phyloP scores from a whole-genome alignment of 257 asterid species.

The Solanum raphanifolium region DNA sequence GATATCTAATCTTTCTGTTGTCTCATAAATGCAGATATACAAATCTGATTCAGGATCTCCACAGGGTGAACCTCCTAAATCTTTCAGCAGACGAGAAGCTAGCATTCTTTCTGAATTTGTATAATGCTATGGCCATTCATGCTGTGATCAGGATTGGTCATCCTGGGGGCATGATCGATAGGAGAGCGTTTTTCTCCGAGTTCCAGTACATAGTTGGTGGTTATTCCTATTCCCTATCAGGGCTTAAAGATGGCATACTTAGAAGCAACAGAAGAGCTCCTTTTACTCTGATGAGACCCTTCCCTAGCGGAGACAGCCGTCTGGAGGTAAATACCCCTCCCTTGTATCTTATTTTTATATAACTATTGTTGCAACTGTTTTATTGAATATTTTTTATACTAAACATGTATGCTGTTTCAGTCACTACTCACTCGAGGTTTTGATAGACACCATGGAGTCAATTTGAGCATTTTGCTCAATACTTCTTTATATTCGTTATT shows the following conservation, averaged over 20 bases:
- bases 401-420: neutral
- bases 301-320: constrained; percentile 63
- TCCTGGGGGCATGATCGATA: constrained; percentile 82
- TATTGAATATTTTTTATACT: neutral
- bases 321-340: constrained; percentile 47
- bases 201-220: constrained; percentile 83
- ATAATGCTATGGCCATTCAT: constrained; percentile 87
- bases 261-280: constrained; percentile 81
- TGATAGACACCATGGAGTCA: neutral
- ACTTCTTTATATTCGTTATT: neutral
- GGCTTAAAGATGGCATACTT: constrained; percentile 71
- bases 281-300: constrained; percentile 57
- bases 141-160: constrained; percentile 74
- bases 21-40: constrained; percentile 39
- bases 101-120: constrained; percentile 79
- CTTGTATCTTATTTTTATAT: neutral
- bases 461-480: neutral
- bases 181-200: constrained; percentile 65
- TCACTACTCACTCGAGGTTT: neutral
- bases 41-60: constrained; percentile 61
- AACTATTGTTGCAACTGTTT: neutral
- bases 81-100: constrained; percentile 62
- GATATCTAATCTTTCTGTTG: neutral
- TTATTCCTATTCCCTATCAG: constrained; percentile 50
- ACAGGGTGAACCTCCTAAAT: constrained; percentile 46